Evolutionary conservation across 805 yeast species (phyloP), one percentile per base, ranked within the genome.

Genomic region (Saturnispora hagleri): DNA sequence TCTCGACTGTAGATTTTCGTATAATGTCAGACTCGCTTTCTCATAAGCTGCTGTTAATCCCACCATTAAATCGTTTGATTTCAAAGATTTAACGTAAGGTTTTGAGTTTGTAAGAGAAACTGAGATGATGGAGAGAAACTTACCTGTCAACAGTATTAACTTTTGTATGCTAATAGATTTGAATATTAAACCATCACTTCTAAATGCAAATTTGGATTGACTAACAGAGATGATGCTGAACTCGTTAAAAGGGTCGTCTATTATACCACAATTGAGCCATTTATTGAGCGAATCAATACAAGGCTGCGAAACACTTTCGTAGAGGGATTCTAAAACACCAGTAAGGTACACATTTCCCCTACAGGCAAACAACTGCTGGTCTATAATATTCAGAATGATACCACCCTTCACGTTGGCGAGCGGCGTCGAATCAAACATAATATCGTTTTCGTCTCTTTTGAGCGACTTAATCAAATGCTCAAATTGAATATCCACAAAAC

Each of bases 211-310:
- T 81, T 49, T 84, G 82, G 44, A 82, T 79, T 90, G 91, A 86
- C 57, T 81, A 77, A 47, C 80, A 75, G 55, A 69, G 28, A 77
- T 74, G n/a, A 93, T 79, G 61, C 89, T 68, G 63, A 93, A 93
- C 64, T 91, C 99, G 40, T 82, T 80, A 61, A 80, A 81, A 0
- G 87, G 88, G 59, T 93, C 99, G 55, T 79, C 75, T 9, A 93
- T 71, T 5, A 72, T 70, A 0, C 99, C 99, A 47, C 74, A 69
- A 4, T 75, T 73, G 17, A 91, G 72, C 99, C 99, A 93, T n/a
- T 69, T 63, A 58, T 85, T 82, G 9, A 93, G 70, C 81, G 86
- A 84, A 1, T 58, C 57, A 18, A 87, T 71, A 60, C 88, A 93
- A 40, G 80, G 79, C 33, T 55, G 60, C 38, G 95, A 80, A 1